Percentiles rank a stretch among this genome's conserved stretches.
These are phyloP conservation scores for Vaccinium vitisidaea DNA, from an alignment of 148 eudicot genomes.

Conservation along the genomic window DNA sequence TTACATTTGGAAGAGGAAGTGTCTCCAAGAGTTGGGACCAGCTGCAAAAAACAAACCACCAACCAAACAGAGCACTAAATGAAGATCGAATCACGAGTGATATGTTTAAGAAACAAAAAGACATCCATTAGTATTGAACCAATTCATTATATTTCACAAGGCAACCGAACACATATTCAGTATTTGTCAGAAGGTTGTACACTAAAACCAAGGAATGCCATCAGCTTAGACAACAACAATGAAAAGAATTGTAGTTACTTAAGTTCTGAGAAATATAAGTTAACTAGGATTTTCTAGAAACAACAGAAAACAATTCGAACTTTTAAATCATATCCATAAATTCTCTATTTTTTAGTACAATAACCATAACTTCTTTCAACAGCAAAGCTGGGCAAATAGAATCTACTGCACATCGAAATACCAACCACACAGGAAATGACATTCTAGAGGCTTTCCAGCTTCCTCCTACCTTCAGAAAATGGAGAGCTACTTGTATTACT, in stretches of 20 bases:
- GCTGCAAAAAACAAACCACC: slow-evolving; percentile 43
- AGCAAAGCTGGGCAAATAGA: neutral
- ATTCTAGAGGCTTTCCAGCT: no score
- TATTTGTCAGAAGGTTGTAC: neutral
- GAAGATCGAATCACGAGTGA: neutral
- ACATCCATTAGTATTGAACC: neutral
- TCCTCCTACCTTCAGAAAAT: no score
- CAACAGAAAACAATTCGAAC: neutral
- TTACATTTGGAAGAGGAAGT: slow-evolving; percentile 92
- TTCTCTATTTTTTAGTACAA: neutral
- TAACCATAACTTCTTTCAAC: neutral
- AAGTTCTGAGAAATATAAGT: neutral
- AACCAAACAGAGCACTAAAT: neutral
- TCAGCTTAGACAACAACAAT: neutral
- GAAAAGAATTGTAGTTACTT: neutral
- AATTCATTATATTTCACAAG: neutral
- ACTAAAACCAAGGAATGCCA: neutral
- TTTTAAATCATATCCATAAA: neutral
- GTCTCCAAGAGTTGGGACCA: slow-evolving; percentile 94
- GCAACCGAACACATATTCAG: neutral
- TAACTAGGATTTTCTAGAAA: neutral
- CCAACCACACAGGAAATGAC: no score
- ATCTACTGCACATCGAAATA: neutral
- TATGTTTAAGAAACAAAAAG: neutral
- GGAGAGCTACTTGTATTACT: no score